Evolutionary conservation across 352 stramenopile genomes (phyloP), one percentile per base, ranked within the genome.

Genomic region (Phytophthora parvispora): DNA sequence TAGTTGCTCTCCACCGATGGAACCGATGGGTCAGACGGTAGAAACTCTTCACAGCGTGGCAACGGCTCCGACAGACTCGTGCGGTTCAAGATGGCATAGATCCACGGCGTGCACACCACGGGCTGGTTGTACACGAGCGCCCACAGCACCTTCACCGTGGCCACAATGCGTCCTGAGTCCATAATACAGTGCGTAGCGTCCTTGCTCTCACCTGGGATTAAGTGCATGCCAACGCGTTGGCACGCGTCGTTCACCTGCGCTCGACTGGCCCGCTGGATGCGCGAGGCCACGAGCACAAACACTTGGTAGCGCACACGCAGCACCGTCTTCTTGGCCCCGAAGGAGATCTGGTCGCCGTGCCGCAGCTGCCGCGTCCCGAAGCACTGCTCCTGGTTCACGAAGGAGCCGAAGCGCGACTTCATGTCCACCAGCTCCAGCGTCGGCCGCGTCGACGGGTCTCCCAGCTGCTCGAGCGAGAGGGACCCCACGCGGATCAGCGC

Each of bases 111-210:
- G 48, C 77, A 90, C 50, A 97, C 90, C 52, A 97, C 86, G 0
- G 86, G 89, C 49, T 96, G 90, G 48, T 90, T 94, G 68, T 91
- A 90, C 57, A 96, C 88, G 16, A 97, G 77, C 10, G 90, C 86
- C 90, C 90, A 97, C 10, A 97, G 77, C 57, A 96, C 83, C 53
- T 97, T 97, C 25, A 94, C 83, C 1, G 90, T 97, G 25, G 87
- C 90, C 29, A 96, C 83, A 64, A 95, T 85, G 36, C 69, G 80
- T 6, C 85, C 90, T n/a, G 84, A 77, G 52, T 97, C 90, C 85
- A 94, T 92, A 62, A 97, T 90, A 59, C 90, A 97, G 54, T 97
- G 89, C 7, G 89, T 97, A 9, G 87, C 87, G 27, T 91, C 71
- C 55, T 86, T 83, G 45, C 69, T 89, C 58, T 91, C 73, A 1